Conservation (phyloP, 2,329 filamentous ascomycete genomes). For the Dactylonectria estremocensis region DNA sequence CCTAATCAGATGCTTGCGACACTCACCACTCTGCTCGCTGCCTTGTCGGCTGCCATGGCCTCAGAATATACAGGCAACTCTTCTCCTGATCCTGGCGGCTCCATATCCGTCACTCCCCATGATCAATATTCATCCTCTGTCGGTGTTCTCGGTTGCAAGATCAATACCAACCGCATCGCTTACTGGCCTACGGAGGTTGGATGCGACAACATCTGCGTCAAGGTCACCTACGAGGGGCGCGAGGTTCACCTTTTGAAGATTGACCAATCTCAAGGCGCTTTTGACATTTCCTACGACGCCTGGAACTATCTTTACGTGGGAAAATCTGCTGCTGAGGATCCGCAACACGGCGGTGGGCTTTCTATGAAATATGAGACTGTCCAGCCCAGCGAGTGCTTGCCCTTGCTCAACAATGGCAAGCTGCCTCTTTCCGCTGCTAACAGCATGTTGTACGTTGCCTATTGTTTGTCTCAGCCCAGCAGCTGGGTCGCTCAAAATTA, state of each 20-base stretch:
- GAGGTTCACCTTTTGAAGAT: conserved; percentile 69
- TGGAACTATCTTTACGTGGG: conserved; percentile 10
- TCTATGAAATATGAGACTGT: conserved; percentile 2
- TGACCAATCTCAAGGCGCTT: conserved; percentile 66
- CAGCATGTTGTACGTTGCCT: background rate
- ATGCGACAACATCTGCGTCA: conserved; percentile 69
- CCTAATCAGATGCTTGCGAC: no score
- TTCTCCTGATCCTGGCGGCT: no score
- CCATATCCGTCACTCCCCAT: no score
- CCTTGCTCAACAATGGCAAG: background rate
- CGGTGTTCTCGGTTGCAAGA: conserved; percentile 71
- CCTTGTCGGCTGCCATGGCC: no score
- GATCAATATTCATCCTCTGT: no score
- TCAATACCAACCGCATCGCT: conserved; percentile 70
- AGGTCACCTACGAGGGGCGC: conserved; percentile 62
- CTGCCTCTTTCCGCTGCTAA: background rate
- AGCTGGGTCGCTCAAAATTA: conserved; percentile 7
- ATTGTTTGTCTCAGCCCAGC: background rate
- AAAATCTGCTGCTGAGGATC: background rate
- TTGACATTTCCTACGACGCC: conserved; percentile 57
- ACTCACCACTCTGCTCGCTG: no score
- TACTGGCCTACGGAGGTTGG: conserved; percentile 68
- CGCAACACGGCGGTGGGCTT: background rate
- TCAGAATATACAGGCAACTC: no score
- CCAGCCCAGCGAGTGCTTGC: background rate